A percentile compares a stretch with the other conserved stretches of the same genome.
Evolutionary conservation across 768 basidiomycete genomes (phyloP).

Genomic region (Infundibulicybe gibba): DNA sequence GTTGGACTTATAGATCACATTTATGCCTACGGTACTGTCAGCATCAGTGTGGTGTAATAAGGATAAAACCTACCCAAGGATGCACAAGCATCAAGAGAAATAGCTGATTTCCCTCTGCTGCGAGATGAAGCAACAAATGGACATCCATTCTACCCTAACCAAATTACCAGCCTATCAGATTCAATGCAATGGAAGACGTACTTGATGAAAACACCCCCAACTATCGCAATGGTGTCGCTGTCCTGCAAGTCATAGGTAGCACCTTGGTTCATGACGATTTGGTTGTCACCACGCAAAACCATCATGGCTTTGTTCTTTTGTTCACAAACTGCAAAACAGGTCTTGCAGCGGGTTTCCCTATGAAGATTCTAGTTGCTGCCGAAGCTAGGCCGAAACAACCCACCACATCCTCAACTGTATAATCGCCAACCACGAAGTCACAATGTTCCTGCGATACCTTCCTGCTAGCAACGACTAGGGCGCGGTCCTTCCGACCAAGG

Average conservation of each 20-base stretch:
- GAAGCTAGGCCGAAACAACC: slow-evolving; percentile 19
- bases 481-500: slow-evolving; percentile 55
- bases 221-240: slow-evolving; percentile 49
- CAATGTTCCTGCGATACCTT: slow-evolving; percentile 65
- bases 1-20: slow-evolving; percentile 41
- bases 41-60: background rate
- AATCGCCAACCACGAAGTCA: slow-evolving; percentile 51
- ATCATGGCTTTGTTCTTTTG: slow-evolving; percentile 43
- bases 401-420: slow-evolving; percentile 52
- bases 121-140: slow-evolving; percentile 45
- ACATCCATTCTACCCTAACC: slow-evolving; percentile 47
- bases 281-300: slow-evolving; percentile 33
- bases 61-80: slow-evolving; percentile 43
- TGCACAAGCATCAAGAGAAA: slow-evolving; percentile 41
- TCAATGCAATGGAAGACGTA: slow-evolving; percentile 24
- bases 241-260: slow-evolving; percentile 41
- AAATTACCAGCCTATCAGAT: background rate
- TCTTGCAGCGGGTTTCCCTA: slow-evolving; percentile 47
- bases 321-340: slow-evolving; percentile 49
- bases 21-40: slow-evolving; percentile 41
- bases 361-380: background rate
- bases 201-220: slow-evolving; percentile 40
- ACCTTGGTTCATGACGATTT: slow-evolving; percentile 30
- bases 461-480: slow-evolving; percentile 51
- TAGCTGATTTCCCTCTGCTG: slow-evolving; percentile 28